These are phyloP conservation scores for Lentinula edodes DNA, from an alignment of 768 basidiomycete species.

Conservation along the genomic window DNA sequence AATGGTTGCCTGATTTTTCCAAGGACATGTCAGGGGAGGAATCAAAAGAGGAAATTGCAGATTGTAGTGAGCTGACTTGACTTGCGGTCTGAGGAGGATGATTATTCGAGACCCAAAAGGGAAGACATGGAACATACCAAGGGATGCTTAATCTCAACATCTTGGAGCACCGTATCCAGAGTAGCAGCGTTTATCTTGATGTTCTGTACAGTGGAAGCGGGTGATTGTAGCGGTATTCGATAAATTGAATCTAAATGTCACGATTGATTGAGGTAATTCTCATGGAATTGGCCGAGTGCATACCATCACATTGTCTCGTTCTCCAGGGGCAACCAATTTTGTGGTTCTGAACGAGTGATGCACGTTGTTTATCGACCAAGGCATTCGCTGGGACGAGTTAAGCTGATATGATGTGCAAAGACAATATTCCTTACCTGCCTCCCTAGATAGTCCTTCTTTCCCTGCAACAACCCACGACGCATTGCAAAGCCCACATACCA, in stretches of 20 bases:
- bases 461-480: conserved; percentile 71
- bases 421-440: conserved; percentile 57
- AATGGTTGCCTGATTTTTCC: background rate
- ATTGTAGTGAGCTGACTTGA: conserved; percentile 49
- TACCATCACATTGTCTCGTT: conserved; percentile 74
- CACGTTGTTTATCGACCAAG: conserved; percentile 69
- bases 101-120: conserved; percentile 1
- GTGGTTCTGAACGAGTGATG: conserved; percentile 61
- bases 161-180: conserved; percentile 48
- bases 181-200: conserved; percentile 49
- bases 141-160: conserved; percentile 64
- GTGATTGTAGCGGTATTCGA: conserved; percentile 66
- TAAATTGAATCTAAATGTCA: conserved; percentile 55
- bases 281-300: background rate
- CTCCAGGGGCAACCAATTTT: conserved; percentile 86
- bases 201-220: conserved; percentile 54
- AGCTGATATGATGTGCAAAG: conserved; percentile 11
- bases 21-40: conserved; percentile 7
- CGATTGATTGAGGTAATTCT: background rate
- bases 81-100: conserved; percentile 39
- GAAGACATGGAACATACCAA: conserved; percentile 40
- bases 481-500: conserved; percentile 67
- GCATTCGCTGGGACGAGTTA: conserved; percentile 44
- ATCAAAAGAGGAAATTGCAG: conserved; percentile 35
- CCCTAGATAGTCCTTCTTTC: conserved; percentile 65